phyloP scores from a whole-genome alignment of 163 green algal species.

The Chlamydomonas reinhardtii region DNA sequence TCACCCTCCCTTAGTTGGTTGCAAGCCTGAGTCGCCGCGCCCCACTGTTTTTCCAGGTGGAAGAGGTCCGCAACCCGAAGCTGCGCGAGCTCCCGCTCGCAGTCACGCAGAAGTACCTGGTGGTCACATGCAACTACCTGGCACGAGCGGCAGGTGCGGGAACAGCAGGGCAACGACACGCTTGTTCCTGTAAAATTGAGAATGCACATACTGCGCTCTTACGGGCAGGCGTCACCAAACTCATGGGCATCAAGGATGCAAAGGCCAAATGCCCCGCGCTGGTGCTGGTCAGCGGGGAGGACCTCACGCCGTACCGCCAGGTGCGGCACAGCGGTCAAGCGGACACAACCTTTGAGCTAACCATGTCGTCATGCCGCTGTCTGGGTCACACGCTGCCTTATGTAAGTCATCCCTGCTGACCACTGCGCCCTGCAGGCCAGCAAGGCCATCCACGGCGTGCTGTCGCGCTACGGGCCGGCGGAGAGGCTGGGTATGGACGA shows the following conservation, averaged over 20 bases:
- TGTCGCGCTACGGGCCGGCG: conserved; percentile 69
- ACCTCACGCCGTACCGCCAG: conserved; percentile 87
- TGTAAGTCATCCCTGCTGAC: too few relatives aligned
- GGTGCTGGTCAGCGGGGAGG: conserved; percentile 83
- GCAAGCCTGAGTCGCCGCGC: not conserved
- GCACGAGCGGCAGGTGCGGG: conserved; percentile 64
- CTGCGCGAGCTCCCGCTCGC: conserved; percentile 75
- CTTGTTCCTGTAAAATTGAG: too few relatives aligned
- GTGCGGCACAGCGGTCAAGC: too few relatives aligned
- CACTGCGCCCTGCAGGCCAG: conserved; percentile 29
- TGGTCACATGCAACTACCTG: conserved; percentile 92
- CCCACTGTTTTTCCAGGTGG: conserved; percentile 75
- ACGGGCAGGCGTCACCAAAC: conserved; percentile 85
- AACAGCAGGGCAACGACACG: too few relatives aligned
- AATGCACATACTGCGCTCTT: too few relatives aligned
- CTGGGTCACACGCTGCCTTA: too few relatives aligned
- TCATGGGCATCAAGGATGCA: conserved; percentile 79
- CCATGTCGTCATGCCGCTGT: too few relatives aligned
- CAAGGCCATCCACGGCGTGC: conserved; percentile 52
- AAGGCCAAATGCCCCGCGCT: conserved; percentile 72
- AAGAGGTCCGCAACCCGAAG: conserved; percentile 82
- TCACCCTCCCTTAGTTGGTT: too few relatives aligned
- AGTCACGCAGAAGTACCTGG: conserved; percentile 93
- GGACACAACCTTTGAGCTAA: too few relatives aligned
- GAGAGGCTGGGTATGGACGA: conserved; percentile 85